Percentiles rank a stretch among this genome's conserved stretches.
phyloP scores from a whole-genome alignment of 129 eudicot species.

The Oenanthe sinensis region DNA sequence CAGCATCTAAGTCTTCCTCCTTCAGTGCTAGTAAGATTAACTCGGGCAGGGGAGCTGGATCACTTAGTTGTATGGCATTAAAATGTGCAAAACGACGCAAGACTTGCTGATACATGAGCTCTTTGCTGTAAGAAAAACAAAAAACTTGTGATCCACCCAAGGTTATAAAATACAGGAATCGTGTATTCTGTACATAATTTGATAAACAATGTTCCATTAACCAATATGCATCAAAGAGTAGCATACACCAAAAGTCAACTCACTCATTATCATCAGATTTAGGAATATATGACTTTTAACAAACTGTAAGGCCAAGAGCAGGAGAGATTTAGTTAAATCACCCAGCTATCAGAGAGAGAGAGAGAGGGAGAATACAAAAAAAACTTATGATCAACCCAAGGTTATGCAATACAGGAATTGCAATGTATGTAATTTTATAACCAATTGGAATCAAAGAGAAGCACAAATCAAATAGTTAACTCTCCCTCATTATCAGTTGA shows the following conservation, averaged over 20 bases:
- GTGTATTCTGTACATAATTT: neutral
- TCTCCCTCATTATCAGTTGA: neutral
- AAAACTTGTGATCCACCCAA: neutral
- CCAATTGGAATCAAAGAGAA: neutral
- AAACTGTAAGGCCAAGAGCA: neutral
- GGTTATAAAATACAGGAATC: neutral
- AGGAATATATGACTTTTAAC: neutral
- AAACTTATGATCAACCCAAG: neutral
- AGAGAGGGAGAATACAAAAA: too few species aligned
- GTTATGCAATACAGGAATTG: neutral
- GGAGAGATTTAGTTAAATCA: too few species aligned
- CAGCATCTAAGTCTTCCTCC: slow-evolving; percentile 71
- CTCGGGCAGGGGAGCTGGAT: slow-evolving; percentile 68
- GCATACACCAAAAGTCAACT: neutral
- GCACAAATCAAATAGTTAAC: neutral
- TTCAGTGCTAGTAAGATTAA: slow-evolving; percentile 64
- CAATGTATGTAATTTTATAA: neutral
- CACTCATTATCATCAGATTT: neutral
- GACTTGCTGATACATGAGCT: slow-evolving; percentile 97
- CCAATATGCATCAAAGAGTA: slow-evolving; percentile 1
- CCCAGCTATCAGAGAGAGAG: too few species aligned
- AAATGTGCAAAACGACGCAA: slow-evolving; percentile 89
- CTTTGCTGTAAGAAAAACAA: slow-evolving; percentile 54
- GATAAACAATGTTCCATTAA: neutral
- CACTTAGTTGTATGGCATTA: slow-evolving; percentile 88